Base-by-base conservation (phyloP, 495 filamentous ascomycete species). In the Talaromyces proteolyticus region DNA sequence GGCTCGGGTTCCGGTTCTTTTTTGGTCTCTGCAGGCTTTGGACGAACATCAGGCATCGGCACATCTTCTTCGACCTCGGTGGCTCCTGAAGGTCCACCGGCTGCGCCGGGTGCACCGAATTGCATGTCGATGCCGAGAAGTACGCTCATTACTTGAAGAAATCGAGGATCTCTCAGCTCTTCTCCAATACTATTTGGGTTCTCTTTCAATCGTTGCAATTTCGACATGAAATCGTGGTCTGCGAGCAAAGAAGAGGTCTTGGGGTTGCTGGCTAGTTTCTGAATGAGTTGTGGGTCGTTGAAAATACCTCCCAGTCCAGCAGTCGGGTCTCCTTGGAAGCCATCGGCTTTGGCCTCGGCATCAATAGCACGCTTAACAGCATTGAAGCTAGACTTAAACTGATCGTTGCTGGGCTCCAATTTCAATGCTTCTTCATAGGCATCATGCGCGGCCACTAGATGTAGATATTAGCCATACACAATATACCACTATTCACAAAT, bases 41-140 rank as follows among this genome's bases (percentile, higher is more conserved):
- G 76, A 48, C 74, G 68, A 40, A 71, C 74, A 65, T 95, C 89
- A 3, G 85, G 77, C 87, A 93, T 93, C 26, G 82, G 76, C 12
- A 86, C 74, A 57, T 95, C 91, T 57, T 90, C 87, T 55, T 87
- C 82, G 14, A 68, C 68, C 59, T 85, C 85, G 23, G 59, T 68
- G 20, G 67, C 64, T 22, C 68, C 64, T 34, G 70, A 55, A 22
- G 60, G 20, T 18, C 57, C 56, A 25, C 66, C 65, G 41, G 63
- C 72, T 22, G 74, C 80, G 18, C 73, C 74, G 20, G 77, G 73
- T 42, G 68, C 79, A 37, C 80, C 82, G 68, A 95, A 88, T 53
- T 82, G 82, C 89, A 96, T 94, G 60, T 97, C 92, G 49, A 97
- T 85, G 21, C 94, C 93, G 70, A 98, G 76, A 49, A 96, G 65